Conservation (phyloP, 495 filamentous ascomycete species). For the Articulospora tetracladia region DNA sequence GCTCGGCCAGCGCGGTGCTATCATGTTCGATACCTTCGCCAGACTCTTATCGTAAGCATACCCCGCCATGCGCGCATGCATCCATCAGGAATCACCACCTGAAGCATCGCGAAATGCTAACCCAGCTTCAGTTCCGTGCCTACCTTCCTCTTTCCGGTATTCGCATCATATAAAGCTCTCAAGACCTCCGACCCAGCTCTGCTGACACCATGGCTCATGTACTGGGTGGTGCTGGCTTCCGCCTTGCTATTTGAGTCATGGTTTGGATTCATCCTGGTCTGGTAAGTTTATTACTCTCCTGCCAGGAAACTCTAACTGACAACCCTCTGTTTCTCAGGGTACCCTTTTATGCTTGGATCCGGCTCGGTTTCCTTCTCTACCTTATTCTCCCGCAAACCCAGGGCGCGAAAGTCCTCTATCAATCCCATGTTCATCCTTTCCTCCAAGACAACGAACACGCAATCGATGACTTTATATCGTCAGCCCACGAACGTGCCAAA, state of each 20-base stretch:
- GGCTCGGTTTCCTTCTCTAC: slow-evolving; percentile 83
- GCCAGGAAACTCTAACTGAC: background rate
- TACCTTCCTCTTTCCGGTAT: slow-evolving; percentile 92
- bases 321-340: slow-evolving; percentile 46
- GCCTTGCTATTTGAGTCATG: slow-evolving; percentile 81
- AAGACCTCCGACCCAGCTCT: slow-evolving; percentile 87
- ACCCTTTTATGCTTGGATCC: slow-evolving; percentile 92
- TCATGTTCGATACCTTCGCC: slow-evolving; percentile 79
- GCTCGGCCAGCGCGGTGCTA: background rate
- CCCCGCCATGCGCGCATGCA: slow-evolving; percentile 14
- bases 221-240: slow-evolving; percentile 90
- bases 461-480: slow-evolving; percentile 87
- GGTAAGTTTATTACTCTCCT: slow-evolving; percentile 41
- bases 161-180: slow-evolving; percentile 97
- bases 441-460: slow-evolving; percentile 80
- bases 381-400: slow-evolving; percentile 97
- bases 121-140: slow-evolving; percentile 63
- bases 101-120: slow-evolving; percentile 18
- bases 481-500: slow-evolving; percentile 74
- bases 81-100: slow-evolving; percentile 12
- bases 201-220: slow-evolving; percentile 98
- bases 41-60: slow-evolving; percentile 72
- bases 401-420: slow-evolving; percentile 81
- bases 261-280: slow-evolving; percentile 78
- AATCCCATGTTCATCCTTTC: slow-evolving; percentile 81